phyloP scores from a whole-genome alignment of 2,329 filamentous ascomycete genomes.

The Fusarium heterosporum region DNA sequence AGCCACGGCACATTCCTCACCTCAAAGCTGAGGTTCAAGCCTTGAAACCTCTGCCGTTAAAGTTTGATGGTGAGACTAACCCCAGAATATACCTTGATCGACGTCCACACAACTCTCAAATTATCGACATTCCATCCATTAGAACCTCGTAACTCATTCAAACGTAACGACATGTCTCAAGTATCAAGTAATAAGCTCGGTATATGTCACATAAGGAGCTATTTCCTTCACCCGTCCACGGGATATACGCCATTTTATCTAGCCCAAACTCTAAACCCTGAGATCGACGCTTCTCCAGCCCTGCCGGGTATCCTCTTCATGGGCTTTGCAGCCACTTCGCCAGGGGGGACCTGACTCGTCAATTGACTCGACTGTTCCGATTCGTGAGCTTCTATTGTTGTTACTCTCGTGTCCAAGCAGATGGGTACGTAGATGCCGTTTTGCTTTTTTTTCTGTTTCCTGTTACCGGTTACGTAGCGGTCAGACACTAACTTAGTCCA shows the following conservation, averaged over 20 bases:
- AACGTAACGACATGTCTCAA: too few species aligned
- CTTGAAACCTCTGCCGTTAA: not conserved
- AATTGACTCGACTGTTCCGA: not conserved
- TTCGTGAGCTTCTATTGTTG: not conserved
- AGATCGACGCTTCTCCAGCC: not conserved
- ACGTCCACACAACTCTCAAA: not conserved
- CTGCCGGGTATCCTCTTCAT: not conserved
- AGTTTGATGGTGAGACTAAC: not conserved
- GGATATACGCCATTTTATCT: not conserved
- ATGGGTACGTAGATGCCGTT: slow-evolving; percentile 12
- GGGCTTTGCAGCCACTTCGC: not conserved
- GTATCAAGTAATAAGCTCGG: too few species aligned
- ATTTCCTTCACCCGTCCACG: too few species aligned
- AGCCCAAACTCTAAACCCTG: slow-evolving; percentile 3
- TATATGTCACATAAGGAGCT: too few species aligned
- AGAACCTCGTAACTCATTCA: too few species aligned
- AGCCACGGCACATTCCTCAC: not conserved
- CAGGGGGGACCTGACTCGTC: slow-evolving; percentile 14
- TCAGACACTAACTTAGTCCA: not conserved
- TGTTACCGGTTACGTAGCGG: slow-evolving; percentile 23
- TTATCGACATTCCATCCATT: not conserved
- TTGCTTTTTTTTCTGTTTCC: not conserved
- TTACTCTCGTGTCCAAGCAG: not conserved
- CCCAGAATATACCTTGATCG: slow-evolving; percentile 14
- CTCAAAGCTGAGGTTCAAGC: not conserved